Evolutionary conservation across 2,329 filamentous ascomycete species (phyloP).

Genomic region (Trichoderma lentiforme): DNA sequence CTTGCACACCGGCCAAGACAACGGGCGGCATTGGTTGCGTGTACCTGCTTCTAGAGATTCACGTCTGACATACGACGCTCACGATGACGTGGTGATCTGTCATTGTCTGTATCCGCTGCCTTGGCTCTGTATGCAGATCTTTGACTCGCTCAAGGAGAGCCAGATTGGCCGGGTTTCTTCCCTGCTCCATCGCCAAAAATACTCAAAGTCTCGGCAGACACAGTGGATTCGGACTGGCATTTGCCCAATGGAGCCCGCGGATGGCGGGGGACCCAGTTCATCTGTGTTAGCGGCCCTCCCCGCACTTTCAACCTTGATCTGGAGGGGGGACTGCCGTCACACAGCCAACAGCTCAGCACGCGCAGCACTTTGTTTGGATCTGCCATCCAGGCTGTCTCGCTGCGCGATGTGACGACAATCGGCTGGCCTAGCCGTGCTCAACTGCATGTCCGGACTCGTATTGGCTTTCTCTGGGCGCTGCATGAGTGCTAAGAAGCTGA

Average conservation of each 20-base stretch:
- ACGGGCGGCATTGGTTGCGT: neutral
- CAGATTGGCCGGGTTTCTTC: neutral
- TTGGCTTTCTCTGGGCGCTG: neutral
- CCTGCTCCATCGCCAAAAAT: neutral
- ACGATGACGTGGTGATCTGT: neutral
- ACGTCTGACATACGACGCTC: neutral
- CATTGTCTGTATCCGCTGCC: neutral
- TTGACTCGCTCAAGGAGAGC: neutral
- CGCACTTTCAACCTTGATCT: slow-evolving; percentile 9
- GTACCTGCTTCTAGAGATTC: neutral
- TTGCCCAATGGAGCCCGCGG: neutral
- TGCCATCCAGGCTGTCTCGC: neutral
- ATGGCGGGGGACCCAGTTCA: slow-evolving; percentile 1
- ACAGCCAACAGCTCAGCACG: neutral
- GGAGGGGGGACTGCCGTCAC: neutral
- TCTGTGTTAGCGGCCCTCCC: neutral
- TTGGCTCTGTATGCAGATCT: neutral
- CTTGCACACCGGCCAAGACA: neutral
- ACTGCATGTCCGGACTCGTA: neutral
- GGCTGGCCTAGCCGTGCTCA: neutral
- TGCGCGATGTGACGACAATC: slow-evolving; percentile 9
- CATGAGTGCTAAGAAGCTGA: neutral
- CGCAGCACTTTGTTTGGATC: neutral
- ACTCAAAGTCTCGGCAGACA: neutral
- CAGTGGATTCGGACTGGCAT: neutral